A percentile compares a stretch with the other conserved stretches of the same genome.
These are phyloP conservation scores for Irpex sp. DNA, from an alignment of 1,284 basidiomycete species.

Conservation along the genomic window DNA sequence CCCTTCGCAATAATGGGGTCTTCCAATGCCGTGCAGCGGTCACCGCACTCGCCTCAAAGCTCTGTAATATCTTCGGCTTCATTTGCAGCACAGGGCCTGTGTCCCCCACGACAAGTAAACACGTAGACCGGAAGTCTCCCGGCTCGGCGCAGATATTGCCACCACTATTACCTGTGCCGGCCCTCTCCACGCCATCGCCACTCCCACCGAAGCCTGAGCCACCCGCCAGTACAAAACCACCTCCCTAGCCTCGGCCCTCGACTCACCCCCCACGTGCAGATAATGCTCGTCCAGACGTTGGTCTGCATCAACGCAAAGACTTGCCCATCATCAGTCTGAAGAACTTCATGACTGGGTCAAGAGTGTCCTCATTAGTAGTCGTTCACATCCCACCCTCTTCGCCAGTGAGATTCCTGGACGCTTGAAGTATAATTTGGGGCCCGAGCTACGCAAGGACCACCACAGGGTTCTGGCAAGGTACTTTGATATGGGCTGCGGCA, in stretches of 20 bases:
- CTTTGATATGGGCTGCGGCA: slow-evolving; percentile 97
- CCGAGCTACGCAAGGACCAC: slow-evolving; percentile 29
- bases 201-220: slow-evolving; percentile 9
- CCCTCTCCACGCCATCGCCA: slow-evolving; percentile 4
- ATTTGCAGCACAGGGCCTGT: slow-evolving; percentile 1
- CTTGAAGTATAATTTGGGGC: slow-evolving; percentile 22
- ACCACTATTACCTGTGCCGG: slow-evolving; percentile 12
- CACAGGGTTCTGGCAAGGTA: slow-evolving; percentile 61
- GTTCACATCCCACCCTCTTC: slow-evolving; percentile 64
- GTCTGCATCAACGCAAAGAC: slow-evolving; percentile 77
- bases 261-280: slow-evolving; percentile 45
- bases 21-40: slow-evolving; percentile 1
- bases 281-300: slow-evolving; percentile 90
- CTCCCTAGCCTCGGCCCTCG: slow-evolving; percentile 19
- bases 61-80: slow-evolving; percentile 11
- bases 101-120: slow-evolving; percentile 22
- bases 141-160: slow-evolving; percentile 11
- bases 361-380: slow-evolving; percentile 88
- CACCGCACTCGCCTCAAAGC: slow-evolving; percentile 26
- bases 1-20: slow-evolving; percentile 2
- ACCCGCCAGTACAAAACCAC: slow-evolving; percentile 13
- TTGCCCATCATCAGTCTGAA: slow-evolving; percentile 97
- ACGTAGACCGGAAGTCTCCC: slow-evolving; percentile 12
- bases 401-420: slow-evolving; percentile 23
- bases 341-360: slow-evolving; percentile 99